Base-by-base conservation (phyloP, 2,329 filamentous ascomycete genomes). In the Curvularia sp. region DNA sequence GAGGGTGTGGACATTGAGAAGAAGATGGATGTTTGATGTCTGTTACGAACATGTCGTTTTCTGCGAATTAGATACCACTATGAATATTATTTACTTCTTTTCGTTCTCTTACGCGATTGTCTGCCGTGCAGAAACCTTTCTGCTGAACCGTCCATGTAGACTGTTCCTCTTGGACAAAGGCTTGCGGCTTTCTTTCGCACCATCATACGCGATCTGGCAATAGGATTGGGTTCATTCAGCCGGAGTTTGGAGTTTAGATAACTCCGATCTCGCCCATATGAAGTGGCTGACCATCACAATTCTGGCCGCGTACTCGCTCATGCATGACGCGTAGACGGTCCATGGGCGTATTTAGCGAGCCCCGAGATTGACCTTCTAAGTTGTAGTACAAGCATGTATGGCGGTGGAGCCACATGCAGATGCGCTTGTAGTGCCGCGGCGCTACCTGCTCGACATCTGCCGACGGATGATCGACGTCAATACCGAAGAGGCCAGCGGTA, bases 1-100 rank as follows among this genome's bases (percentile, higher is more conserved):
- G 33, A 31, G 6, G 54, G 9, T 6, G 5, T 41, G 15, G 60
- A 62, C 49, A 49, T 61, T 42, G 58, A 62, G 46, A 59, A 63
- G 49, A 60, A 65, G 44, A 35, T 64, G 3, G 54, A 61, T 0
- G 60, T 65, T 41, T 68, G 48, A 62, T 22, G 3, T 6, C 7
- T 30, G 24, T 22, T 22, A 13, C 3, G 9, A 20, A 49, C 8
- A 20, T 22, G 15, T n/a, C 20, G 10, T 48, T 22, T 26, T n/a
- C 13, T 18, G 13, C 4, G 15, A 44, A 28, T 31, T 31, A 31
- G 30, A 31, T 31, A 31, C 30, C 30, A 9, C 2, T 31, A 31
- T 31, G 30, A 31, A 44, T 26, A 9, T 28, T n/a, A 1, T 15
- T 28, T n/a, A 3, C 4, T 28, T n/a, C 26, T 44, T 44, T 18